These are phyloP conservation scores for Alternaria gansuensis DNA, from an alignment of 2,329 filamentous ascomycete species.

Conservation along the genomic window DNA sequence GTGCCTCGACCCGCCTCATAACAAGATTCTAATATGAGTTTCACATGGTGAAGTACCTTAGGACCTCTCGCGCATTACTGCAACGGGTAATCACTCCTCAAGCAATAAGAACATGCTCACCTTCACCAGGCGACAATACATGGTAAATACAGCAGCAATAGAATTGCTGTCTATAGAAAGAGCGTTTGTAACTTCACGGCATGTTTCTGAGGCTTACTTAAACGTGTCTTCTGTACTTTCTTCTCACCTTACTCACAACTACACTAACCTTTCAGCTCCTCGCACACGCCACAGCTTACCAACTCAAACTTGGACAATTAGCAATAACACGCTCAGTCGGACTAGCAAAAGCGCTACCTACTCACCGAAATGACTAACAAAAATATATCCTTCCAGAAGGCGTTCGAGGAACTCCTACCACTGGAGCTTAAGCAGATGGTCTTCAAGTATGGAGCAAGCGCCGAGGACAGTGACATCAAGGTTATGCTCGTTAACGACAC, in stretches of 20 bases:
- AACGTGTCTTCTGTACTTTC: neutral
- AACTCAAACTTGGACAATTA: neutral
- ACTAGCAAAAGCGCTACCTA: too few species aligned
- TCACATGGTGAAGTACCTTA: neutral
- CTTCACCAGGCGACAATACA: neutral
- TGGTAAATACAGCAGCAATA: neutral
- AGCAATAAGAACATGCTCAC: neutral
- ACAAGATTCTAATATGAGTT: neutral
- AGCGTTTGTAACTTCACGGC: neutral
- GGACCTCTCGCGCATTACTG: too few species aligned
- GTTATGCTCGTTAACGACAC: neutral
- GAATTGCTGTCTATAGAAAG: rapidly evolving
- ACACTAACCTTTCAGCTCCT: neutral
- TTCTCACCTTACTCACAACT: neutral
- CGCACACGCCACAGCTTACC: neutral
- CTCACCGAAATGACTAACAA: neutral
- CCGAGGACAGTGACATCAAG: neutral
- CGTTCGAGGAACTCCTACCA: neutral
- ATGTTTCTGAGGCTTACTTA: rapidly evolving
- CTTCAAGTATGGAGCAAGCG: slow-evolving; percentile 4
- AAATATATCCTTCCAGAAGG: neutral
- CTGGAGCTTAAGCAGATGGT: slow-evolving; percentile 5
- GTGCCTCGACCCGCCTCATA: neutral
- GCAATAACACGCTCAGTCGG: neutral
- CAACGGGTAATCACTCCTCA: neutral